These are phyloP conservation scores for Geosiphon pyriformis DNA, from an alignment of 192 early-diverging fungal genomes.

Conservation along the genomic window DNA sequence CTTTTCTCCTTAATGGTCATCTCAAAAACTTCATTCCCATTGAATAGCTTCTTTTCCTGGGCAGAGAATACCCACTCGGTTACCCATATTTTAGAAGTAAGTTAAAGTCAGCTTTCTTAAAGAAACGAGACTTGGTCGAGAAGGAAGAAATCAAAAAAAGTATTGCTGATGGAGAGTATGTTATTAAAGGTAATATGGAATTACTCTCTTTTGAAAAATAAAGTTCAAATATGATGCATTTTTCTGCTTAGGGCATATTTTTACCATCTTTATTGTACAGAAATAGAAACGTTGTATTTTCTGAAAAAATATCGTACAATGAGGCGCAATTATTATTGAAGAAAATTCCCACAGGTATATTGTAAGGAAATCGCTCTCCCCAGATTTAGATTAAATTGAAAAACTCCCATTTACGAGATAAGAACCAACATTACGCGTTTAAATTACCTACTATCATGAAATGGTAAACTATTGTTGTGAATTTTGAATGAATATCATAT, in stretches of 20 bases:
- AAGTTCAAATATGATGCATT: not conserved
- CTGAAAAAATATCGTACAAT: not conserved
- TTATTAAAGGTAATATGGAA: not conserved
- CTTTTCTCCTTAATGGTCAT: not conserved
- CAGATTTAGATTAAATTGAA: too few species aligned
- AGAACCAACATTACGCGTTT: too few species aligned
- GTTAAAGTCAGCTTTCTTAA: not conserved
- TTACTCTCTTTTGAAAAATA: not conserved
- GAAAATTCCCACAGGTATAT: not conserved
- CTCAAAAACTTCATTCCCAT: not conserved
- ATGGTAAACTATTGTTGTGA: not conserved
- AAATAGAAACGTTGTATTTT: not conserved
- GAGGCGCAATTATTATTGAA: not conserved
- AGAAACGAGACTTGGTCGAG: not conserved
- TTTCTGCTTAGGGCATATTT: not conserved
- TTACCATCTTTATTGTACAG: not conserved
- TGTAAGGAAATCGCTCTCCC: not conserved
- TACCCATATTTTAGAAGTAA: not conserved
- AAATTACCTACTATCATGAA: too few species aligned
- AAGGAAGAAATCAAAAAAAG: not conserved
- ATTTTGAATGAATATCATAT: not conserved
- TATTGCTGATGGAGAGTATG: not conserved
- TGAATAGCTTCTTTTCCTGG: not conserved
- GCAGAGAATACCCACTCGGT: not conserved
- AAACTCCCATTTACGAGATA: too few species aligned